Conservation (phyloP, 192 early-diverging fungal species). For the Spizellomyces punctatus region DNA sequence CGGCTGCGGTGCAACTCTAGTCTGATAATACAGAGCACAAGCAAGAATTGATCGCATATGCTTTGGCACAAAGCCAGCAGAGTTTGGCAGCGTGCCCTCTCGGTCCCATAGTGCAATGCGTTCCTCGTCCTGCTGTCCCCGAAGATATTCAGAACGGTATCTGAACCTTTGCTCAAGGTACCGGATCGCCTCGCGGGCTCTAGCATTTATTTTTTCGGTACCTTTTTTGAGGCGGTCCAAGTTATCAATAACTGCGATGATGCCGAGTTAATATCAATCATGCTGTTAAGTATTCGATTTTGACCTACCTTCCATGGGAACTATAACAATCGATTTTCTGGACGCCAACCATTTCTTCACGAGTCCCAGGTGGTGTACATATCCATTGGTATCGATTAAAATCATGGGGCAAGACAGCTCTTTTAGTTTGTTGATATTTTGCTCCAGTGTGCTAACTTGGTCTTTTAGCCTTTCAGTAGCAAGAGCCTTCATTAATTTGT, state of each 20-base stretch:
- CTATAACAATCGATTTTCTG: slow-evolving; percentile 26
- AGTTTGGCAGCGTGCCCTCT: neutral
- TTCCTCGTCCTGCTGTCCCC: slow-evolving; percentile 42
- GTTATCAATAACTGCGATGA: slow-evolving; percentile 35
- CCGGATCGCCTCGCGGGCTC: slow-evolving; percentile 51
- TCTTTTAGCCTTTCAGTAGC: slow-evolving; percentile 49
- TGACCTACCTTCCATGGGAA: slow-evolving; percentile 33
- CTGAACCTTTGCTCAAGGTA: slow-evolving; percentile 56
- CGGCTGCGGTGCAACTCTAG: neutral
- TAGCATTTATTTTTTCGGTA: slow-evolving; percentile 23
- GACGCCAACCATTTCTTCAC: slow-evolving; percentile 45
- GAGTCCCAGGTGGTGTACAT: slow-evolving; percentile 24
- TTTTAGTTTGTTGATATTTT: slow-evolving; percentile 5
- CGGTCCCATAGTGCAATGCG: slow-evolving; percentile 5
- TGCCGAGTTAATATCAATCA: neutral
- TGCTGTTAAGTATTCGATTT: neutral
- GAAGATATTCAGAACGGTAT: slow-evolving; percentile 35
- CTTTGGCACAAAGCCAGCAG: slow-evolving; percentile 12
- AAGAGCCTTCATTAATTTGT: slow-evolving; percentile 40
- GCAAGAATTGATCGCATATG: slow-evolving; percentile 17
- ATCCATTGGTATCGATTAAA: slow-evolving; percentile 36
- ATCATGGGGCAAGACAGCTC: slow-evolving; percentile 18
- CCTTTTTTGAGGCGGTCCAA: slow-evolving; percentile 50
- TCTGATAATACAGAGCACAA: slow-evolving; percentile 25
- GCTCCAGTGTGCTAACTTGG: slow-evolving; percentile 44